These are phyloP conservation scores for Aspergillus floridensis DNA, from an alignment of 2,329 filamentous ascomycete species.

Conservation along the genomic window DNA sequence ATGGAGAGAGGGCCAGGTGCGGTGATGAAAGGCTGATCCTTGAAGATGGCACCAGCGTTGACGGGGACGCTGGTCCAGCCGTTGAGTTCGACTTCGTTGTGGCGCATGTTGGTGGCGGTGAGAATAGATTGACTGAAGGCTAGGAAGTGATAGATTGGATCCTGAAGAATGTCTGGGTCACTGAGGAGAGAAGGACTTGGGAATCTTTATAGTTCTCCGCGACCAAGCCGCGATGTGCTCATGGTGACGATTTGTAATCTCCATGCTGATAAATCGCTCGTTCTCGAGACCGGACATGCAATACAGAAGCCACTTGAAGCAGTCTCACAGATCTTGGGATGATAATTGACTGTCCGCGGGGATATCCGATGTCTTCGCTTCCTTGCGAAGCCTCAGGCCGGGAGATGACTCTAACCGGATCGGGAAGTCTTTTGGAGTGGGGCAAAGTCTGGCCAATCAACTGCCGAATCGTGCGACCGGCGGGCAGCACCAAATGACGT, in stretches of 20 bases:
- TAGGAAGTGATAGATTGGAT: not conserved
- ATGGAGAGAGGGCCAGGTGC: not conserved
- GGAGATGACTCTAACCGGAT: not conserved
- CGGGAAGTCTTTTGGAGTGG: constrained; percentile 2
- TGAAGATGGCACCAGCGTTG: not conserved
- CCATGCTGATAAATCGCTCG: too few species aligned
- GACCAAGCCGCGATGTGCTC: not conserved
- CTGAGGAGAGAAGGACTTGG: not conserved
- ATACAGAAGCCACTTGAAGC: not conserved
- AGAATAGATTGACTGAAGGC: not conserved
- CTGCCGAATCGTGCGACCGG: not conserved
- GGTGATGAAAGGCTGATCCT: not conserved
- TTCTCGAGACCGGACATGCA: not conserved
- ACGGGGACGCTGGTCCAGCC: not conserved
- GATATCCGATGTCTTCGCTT: not conserved
- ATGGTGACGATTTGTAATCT: not conserved
- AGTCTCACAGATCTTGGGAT: not conserved
- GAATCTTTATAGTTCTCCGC: not conserved
- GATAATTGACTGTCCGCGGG: not conserved
- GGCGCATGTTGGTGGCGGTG: not conserved
- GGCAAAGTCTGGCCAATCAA: not conserved
- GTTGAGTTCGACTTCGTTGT: not conserved
- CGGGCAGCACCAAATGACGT: not conserved
- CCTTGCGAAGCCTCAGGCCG: not conserved
- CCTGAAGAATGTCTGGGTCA: not conserved